A percentile compares a stretch with the other conserved stretches of the same genome.
phyloP scores from a whole-genome alignment of 257 asterid species.

The Asclepias syriaca region DNA sequence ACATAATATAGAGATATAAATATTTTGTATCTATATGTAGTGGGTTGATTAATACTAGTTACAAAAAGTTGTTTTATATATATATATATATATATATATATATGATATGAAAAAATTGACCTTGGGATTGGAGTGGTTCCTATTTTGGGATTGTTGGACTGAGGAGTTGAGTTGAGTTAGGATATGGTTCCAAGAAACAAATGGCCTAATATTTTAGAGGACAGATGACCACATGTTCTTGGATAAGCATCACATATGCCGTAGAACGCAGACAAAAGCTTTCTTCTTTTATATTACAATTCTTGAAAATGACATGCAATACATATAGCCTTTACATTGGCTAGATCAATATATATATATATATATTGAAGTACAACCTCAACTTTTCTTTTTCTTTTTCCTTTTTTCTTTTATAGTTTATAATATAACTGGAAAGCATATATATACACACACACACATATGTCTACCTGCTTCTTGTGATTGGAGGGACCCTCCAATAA shows the following conservation, averaged over 20 bases:
- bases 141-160: not conserved
- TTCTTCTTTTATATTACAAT: constrained; percentile 1
- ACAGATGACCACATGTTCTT: not conserved
- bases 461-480: constrained; percentile 9
- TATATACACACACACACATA: too few relatives aligned
- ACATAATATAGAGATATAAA: too few relatives aligned
- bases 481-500: constrained; percentile 14
- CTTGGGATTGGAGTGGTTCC: too few relatives aligned
- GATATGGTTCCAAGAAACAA: not conserved
- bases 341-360: not conserved
- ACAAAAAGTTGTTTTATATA: too few relatives aligned
- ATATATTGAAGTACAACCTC: not conserved
- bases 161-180: not conserved
- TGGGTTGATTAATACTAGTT: too few relatives aligned
- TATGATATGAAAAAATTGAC: too few relatives aligned
- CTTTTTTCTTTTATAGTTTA: not conserved
- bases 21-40: too few relatives aligned
- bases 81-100: too few relatives aligned
- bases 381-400: too few relatives aligned
- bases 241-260: constrained; percentile 1
- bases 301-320: constrained; percentile 11
- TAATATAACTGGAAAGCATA: constrained; percentile 10
- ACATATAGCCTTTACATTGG: not conserved
- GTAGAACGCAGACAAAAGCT: not conserved
- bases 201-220: not conserved